Evolutionary conservation across 2,329 filamentous ascomycete species (phyloP), one percentile per base, ranked within the genome.

Genomic region (Arthrobotrys conoides): DNA sequence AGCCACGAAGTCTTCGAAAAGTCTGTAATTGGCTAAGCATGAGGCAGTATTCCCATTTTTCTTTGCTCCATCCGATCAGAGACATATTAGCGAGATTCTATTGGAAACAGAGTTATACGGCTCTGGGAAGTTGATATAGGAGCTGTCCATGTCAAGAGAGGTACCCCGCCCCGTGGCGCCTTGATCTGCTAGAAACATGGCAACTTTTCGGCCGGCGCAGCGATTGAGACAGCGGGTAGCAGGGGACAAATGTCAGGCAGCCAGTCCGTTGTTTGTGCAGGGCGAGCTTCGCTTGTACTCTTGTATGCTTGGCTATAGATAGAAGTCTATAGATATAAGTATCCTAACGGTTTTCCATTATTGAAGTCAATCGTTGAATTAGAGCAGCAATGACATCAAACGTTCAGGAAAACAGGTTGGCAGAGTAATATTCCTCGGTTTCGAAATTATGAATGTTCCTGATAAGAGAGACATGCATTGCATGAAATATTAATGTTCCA

Each of bases 401-500:
- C 27, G n/a, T 46, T 33, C 5, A 6, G 8, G 9, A 49, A 41
- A 14, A 24, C 24, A 24, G 9, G 46, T 33, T 36, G 38, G 20
- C 30, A 41, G 20, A 24, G 38, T 16, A n/a, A 12, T 20, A n/a
- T 61, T 41, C 10, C 57, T 10, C n/a, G 20, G 12, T 53, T 16
- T 46, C 38, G 10, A 36, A 36, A 63, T 30, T 30, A 3, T 30
- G 3, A 30, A 36, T 46, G 68, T 68, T 68, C 75, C 63, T 71
- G 67, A 49, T n/a, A 59, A 68, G 63, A 65, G 48, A 78, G 63
- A 72, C 73, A 71, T 67, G 73, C 67, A 77, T 65, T 64, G 69
- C 65, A 66, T 71, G 44, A 44, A 30, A 9, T 22, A 61, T 66
- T 61, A 63, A 49, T 61, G 67, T 69, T 46, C 38, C 44, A 57